Evolutionary conservation across 805 yeast genomes (phyloP).

Genomic region (Pichia scutulata): DNA sequence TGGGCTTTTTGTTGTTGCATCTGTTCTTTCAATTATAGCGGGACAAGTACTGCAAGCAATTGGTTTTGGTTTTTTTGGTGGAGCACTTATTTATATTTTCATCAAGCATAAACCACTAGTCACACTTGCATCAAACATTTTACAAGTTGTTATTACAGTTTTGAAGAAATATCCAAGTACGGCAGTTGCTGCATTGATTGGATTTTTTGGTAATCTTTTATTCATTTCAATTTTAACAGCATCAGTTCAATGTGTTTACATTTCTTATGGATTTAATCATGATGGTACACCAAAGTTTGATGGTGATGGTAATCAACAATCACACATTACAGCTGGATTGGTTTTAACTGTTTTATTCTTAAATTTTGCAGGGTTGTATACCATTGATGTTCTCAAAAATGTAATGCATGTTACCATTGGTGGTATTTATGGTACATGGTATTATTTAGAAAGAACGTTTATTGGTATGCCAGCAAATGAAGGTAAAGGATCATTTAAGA

Average conservation of each 20-base stretch:
- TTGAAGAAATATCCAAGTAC: slow-evolving; percentile 66
- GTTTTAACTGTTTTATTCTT: slow-evolving; percentile 48
- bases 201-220: slow-evolving; percentile 20
- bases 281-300: slow-evolving; percentile 11
- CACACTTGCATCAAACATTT: slow-evolving; percentile 22
- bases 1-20: slow-evolving; percentile 39
- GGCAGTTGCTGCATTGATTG: slow-evolving; percentile 33
- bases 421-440: slow-evolving; percentile 92
- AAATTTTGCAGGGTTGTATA: slow-evolving; percentile 69
- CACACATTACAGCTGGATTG: slow-evolving; percentile 37
- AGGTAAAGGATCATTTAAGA: slow-evolving; percentile 65
- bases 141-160: slow-evolving; percentile 55
- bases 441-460: slow-evolving; percentile 48
- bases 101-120: slow-evolving; percentile 24
- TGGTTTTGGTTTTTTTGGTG: slow-evolving; percentile 16
- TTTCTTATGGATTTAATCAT: slow-evolving; percentile 12
- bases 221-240: slow-evolving; percentile 5
- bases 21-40: not conserved
- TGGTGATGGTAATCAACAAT: slow-evolving; percentile 12
- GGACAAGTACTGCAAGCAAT: not conserved
- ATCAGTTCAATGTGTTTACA: slow-evolving; percentile 7
- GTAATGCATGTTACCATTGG: slow-evolving; percentile 75
- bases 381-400: slow-evolving; percentile 75
- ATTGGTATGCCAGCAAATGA: slow-evolving; percentile 69
- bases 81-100: slow-evolving; percentile 53